phyloP scores from a whole-genome alignment of 345 rosid genomes.

The Mallotus nudiflorus region DNA sequence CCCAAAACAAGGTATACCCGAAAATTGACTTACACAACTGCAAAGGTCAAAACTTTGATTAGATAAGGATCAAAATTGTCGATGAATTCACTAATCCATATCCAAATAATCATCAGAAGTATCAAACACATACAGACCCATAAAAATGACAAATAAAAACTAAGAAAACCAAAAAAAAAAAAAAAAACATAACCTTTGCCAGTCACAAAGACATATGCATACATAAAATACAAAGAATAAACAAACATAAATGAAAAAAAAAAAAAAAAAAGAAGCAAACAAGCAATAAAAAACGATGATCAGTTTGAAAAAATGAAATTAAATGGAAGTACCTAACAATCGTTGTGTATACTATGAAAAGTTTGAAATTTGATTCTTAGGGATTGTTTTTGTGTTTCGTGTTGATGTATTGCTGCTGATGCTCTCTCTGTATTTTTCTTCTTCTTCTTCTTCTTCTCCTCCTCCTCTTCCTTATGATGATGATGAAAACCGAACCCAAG shows the following conservation, averaged over 20 bases:
- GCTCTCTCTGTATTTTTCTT: too few species aligned
- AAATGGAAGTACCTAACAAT: slow-evolving; percentile 21
- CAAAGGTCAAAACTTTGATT: background rate
- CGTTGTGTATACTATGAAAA: too few species aligned
- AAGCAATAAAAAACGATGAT: background rate
- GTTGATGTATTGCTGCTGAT: background rate
- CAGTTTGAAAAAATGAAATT: too few species aligned
- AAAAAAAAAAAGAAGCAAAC: background rate
- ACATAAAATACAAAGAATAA: background rate
- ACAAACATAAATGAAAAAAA: too few species aligned
- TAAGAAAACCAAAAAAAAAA: background rate
- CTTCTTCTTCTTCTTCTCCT: too few species aligned
- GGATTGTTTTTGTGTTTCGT: slow-evolving; percentile 4
- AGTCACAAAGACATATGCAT: background rate
- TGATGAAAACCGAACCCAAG: slow-evolving; percentile 10
- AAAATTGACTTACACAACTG: background rate
- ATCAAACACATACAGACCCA: background rate
- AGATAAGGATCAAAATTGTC: background rate
- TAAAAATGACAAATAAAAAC: background rate
- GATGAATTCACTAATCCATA: background rate
- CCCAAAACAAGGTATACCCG: background rate
- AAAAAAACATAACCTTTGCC: too few species aligned
- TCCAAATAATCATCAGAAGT: background rate
- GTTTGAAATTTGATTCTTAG: too few species aligned
- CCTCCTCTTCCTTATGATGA: background rate